Evolutionary conservation across 805 yeast genomes (phyloP).

Genomic region (Metschnikowia similis): DNA sequence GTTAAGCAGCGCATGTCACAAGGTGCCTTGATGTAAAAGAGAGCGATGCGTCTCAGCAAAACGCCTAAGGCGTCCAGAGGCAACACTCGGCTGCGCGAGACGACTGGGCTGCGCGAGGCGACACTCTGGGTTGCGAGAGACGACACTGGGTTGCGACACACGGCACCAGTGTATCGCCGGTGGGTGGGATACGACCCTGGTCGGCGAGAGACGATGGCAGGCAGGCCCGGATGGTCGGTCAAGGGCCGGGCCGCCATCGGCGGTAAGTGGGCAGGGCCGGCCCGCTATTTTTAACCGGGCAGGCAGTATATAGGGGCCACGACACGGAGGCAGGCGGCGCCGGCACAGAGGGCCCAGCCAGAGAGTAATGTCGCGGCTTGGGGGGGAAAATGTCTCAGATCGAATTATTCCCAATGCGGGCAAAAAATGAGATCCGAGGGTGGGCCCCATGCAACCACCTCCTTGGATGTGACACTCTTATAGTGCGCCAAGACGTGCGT

Average conservation of each 20-base stretch:
- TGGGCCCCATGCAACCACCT: slow-evolving; percentile 5
- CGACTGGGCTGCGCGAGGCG: background rate
- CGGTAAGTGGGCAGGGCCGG: background rate
- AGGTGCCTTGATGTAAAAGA: background rate
- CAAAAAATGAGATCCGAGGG: slow-evolving; percentile 3
- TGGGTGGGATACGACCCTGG: too few species aligned
- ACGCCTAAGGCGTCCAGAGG: background rate
- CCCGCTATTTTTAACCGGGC: background rate
- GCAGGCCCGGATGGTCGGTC: too few species aligned
- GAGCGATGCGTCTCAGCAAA: background rate
- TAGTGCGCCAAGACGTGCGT: slow-evolving; percentile 3
- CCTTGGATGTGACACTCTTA: slow-evolving; percentile 3
- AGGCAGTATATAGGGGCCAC: background rate
- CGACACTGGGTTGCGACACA: background rate
- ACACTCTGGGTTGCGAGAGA: background rate
- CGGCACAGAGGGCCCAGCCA: background rate
- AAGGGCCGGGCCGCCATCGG: too few species aligned
- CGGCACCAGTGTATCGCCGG: too few species aligned
- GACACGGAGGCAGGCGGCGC: background rate
- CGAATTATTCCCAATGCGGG: slow-evolving; percentile 1
- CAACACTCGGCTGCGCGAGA: background rate
- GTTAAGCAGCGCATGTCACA: background rate
- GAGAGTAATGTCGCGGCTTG: slow-evolving; percentile 2
- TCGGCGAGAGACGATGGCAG: too few species aligned
- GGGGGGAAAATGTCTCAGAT: slow-evolving; percentile 3